Percentiles rank a stretch among this genome's conserved stretches.
phyloP scores from a whole-genome alignment of 108 stramenopile species.

The Seminavis robusta region DNA sequence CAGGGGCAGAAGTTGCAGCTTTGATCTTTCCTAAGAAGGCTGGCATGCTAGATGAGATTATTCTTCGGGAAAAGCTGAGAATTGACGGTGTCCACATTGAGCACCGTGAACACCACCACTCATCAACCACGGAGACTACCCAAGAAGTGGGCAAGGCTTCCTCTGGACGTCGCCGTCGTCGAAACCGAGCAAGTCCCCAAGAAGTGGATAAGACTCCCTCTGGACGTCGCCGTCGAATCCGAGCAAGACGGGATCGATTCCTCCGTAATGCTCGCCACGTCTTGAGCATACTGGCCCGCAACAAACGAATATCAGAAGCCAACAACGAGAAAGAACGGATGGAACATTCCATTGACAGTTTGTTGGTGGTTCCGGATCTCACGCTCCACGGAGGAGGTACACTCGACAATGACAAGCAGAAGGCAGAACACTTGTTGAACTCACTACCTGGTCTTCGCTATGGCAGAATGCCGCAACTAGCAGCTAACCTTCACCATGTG shows the following conservation, averaged over 20 bases:
- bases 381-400: background rate
- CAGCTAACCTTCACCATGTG: too few species aligned
- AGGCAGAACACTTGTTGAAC: constrained; percentile 6
- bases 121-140: constrained; percentile 18
- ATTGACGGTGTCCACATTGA: background rate
- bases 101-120: constrained; percentile 5
- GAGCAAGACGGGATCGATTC: background rate
- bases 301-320: background rate
- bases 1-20: constrained; percentile 20
- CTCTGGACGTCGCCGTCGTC: background rate
- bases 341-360: too few species aligned
- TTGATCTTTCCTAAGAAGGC: constrained; percentile 20
- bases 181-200: background rate
- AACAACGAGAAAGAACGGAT: background rate
- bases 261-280: background rate
- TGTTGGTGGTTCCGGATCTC: too few species aligned
- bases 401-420: too few species aligned
- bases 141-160: background rate
- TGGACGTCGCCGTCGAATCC: background rate
- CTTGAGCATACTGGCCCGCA: background rate
- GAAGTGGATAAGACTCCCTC: background rate
- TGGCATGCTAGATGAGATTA: background rate
- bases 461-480: constrained; percentile 19
- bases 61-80: background rate
- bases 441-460: constrained; percentile 30